Evolutionary conservation across 2,329 filamentous ascomycete genomes (phyloP), one percentile per base, ranked within the genome.

Genomic region (Botrytis pseudocinerea): DNA sequence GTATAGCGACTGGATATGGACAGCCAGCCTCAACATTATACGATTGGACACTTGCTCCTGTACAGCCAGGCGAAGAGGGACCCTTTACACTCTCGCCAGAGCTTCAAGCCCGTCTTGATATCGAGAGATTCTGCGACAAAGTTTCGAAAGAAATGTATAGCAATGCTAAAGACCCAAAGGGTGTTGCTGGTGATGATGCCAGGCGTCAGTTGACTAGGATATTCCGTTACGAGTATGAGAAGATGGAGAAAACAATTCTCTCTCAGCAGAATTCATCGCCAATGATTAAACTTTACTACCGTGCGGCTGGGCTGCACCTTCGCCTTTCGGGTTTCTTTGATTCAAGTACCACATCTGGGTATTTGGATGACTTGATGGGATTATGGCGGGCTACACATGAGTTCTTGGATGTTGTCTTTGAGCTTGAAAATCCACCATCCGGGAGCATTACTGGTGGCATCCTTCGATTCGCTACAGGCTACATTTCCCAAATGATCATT

Each of bases 401-500:
- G 74, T 94, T 94, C 79, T 85, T 94, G 35, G 91, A 93, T 69
- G 80, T 81, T 16, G 83, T 84, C 1, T 84, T 86, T 74, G 87
- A 89, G 73, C 84, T 92, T 16, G 85, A 87, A 51, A 83, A 86
- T 66, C 86, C 85, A 18, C 83, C 84, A 3, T 82, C 83, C 57
- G 85, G 86, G 46, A 82, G 82, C 65, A 83, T 82, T 51, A 72
- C 60, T 44, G 76, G 81, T 48, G 79, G 81, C 70, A 86, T 91
- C 68, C 83, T 94, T 42, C 87, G 87, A 68, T 91, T 92, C 78
- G 88, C 90, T 40, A 91, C 89, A 76, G 93, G 92, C 80, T 95
- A 95, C 81, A 89, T 95, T 70, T 90, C 94, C 80, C 93, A 95
- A 82, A 95, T 95, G 91, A 89, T 94, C 73, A 89, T 95, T n/a